Evolutionary conservation across 2,329 filamentous ascomycete genomes (phyloP), one percentile per base, ranked within the genome.

Genomic region (Hypoxylon sp.): DNA sequence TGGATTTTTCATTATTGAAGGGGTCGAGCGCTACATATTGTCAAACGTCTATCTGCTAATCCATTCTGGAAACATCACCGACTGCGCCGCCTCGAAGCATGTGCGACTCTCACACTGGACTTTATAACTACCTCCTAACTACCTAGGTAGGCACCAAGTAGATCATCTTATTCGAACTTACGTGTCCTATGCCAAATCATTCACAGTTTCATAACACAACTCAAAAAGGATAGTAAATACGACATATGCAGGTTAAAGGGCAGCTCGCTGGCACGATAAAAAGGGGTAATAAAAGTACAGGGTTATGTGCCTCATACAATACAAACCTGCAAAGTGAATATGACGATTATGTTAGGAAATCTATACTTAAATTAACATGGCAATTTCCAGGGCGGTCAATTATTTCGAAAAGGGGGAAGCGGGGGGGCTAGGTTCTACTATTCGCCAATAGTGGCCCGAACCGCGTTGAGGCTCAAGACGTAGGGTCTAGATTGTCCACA

Each of bases 41-140:
- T 21, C 46, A 64, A 57, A 48, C 52, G 28, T 52, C 13, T 41
- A 65, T 53, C 63, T 65, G 38, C 19, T 32, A 55, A 56, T 56
- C 30, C 38, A 34, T 63, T 66, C 49, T 68, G 19, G 50, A 49
- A 53, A 34, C 52, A 61, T 63, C 51, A 9, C 63, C 63, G 63
- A 58, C 63, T 64, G 60, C 48, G 63, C 66, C 67, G 51, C 59
- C 38, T 34, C 14, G 41, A 38, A 53, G 59, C 55, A 58, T 69
- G 49, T 57, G 50, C 53, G 55, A 60, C 43, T 38, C 49, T 25
- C 43, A 28, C 34, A n/a, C 25, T 28, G 17, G 46, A 58, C 14
- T 30, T 50, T 51, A 58, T 46, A 59, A 59, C 36, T 17, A 32
- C 32, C 25, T n/a, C n/a, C n/a, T n/a, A n/a, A n/a, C n/a, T n/a